Conservation (phyloP, 176 grass and related monocot genomes). For the Aegilops tauschii region DNA sequence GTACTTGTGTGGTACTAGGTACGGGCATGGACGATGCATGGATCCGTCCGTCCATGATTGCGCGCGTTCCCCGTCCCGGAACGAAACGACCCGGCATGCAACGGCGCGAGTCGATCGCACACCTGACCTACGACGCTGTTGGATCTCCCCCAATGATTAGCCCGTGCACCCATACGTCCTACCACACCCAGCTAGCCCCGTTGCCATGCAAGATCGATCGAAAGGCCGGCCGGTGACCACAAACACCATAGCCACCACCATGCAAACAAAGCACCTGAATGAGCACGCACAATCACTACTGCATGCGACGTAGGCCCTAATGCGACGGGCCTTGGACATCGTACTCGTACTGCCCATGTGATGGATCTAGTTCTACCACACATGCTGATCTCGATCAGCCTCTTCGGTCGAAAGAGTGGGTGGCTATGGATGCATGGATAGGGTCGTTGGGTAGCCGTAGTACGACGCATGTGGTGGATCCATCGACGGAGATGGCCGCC, state of each 20-base stretch:
- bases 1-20: not conserved
- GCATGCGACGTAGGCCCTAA: not conserved
- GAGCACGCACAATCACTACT: not conserved
- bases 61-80: not conserved
- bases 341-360: no score
- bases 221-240: no score
- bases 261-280: not conserved
- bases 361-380: no score
- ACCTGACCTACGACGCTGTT: not conserved
- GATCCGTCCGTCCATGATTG: not conserved
- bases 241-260: no score
- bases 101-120: not conserved
- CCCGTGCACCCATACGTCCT: no score
- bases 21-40: not conserved
- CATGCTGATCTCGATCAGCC: not conserved
- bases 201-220: no score
- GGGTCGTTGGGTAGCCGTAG: no score
- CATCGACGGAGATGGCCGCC: no score
- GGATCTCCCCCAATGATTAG: slow-evolving; percentile 22
- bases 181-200: no score
- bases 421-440: no score
- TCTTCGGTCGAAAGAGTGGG: no score
- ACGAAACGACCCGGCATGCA: not conserved
- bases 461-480: no score
- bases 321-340: not conserved